Conservation (phyloP, 2,329 filamentous ascomycete species). For the Leptographium wingfieldii region DNA sequence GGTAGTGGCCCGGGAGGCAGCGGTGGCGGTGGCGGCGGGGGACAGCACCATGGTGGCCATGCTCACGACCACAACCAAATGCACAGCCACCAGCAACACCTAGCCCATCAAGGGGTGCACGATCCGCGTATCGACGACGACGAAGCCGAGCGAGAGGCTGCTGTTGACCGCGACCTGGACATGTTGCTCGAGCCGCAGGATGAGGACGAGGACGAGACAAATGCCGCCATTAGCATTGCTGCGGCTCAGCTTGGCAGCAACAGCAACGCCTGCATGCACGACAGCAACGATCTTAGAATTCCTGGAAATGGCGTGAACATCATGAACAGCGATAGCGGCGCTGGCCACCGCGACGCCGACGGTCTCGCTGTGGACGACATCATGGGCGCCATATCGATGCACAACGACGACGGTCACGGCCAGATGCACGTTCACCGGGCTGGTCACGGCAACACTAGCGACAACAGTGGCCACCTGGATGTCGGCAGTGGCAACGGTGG, state of each 20-base stretch:
- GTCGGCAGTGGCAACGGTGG: neutral
- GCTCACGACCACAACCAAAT: slow-evolving; percentile 5
- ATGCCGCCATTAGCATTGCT: neutral
- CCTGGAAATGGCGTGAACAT: neutral
- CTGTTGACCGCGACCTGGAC: slow-evolving; percentile 35
- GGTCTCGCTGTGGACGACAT: neutral
- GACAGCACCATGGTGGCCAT: neutral
- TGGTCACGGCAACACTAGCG: neutral
- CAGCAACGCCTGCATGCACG: neutral
- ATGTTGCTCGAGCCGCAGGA: slow-evolving; percentile 37
- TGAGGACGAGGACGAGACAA: slow-evolving; percentile 23
- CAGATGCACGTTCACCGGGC: neutral
- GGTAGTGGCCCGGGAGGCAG: neutral
- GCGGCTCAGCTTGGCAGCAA: slow-evolving; percentile 11
- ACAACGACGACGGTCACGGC: slow-evolving; percentile 2
- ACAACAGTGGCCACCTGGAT: neutral
- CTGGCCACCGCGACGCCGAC: slow-evolving; percentile 1
- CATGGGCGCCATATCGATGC: neutral
- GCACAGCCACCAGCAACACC: slow-evolving; percentile 5
- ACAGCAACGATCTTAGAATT: neutral
- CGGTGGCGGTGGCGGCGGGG: neutral
- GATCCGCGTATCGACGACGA: slow-evolving; percentile 13
- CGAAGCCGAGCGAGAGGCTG: slow-evolving; percentile 24
- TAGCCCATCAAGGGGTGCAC: slow-evolving; percentile 3
- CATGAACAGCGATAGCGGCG: neutral